Evolutionary conservation across 2,329 filamentous ascomycete genomes (phyloP), one percentile per base, ranked within the genome.

Genomic region (Mycosphaerella sp.): DNA sequence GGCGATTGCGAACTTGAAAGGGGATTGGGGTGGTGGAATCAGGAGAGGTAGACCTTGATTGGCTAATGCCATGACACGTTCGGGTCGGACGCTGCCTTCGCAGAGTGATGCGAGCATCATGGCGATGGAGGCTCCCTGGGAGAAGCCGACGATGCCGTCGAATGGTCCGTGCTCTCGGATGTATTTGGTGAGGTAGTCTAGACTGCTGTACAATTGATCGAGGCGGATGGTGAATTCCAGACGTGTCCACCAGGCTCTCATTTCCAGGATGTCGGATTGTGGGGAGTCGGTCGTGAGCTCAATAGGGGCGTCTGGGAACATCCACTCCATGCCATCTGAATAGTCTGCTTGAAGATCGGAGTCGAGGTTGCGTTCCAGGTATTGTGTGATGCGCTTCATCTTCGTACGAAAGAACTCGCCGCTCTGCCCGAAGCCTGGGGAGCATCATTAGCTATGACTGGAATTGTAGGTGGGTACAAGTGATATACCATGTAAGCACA

Each of bases 21-120:
- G 54, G 10, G 57, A 40, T 34, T 61, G 59, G 4, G 59, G 59
- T 34, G 59, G 54, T n/a, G 56, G 51, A n/a, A 61, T 53, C 14
- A 50, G 48, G 26, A 54, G 41, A 6, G 59, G 57, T 2, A 54
- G 49, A 2, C 49, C 51, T 51, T 59, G 59, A 17, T 52, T 45
- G 29, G 57, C 53, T 7, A 57, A 47, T 7, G 55, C 54, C 17
- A 42, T 51, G 4, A 57, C 45, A 21, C 58, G 53, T 32, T 51
- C 52, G 4, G 57, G 57, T 39, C 54, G 34, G 11, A 56, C 21
- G 8, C 54, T 59, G 26, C 53, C 55, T 36, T 60, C 58, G 45
- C 58, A 60, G 29, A 57, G 51, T 2, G 55, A 50, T 10, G 58
- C 51, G 29, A 60, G 55, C 68, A 70, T 70, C 59, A 54, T 65